Evolutionary conservation across 2,329 filamentous ascomycete species (phyloP).

Genomic region (Pyrenochaeta sp.): DNA sequence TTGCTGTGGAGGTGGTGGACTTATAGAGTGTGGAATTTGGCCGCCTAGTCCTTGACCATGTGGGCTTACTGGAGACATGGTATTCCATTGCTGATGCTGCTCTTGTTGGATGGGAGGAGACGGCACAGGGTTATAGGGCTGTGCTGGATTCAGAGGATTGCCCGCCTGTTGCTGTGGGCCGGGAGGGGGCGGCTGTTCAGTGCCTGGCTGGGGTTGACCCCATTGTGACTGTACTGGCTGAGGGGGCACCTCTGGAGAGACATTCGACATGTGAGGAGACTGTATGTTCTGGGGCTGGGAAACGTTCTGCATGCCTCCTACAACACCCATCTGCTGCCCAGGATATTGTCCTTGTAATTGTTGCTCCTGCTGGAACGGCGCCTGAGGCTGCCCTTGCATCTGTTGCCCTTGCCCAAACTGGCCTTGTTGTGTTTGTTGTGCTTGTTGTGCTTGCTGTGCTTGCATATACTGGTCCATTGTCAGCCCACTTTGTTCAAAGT

Average conservation of each 20-base stretch:
- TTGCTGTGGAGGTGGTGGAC: conserved; percentile 27
- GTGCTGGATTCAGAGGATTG: conserved; percentile 14
- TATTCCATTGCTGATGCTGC: conserved; percentile 35
- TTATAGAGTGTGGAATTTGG: conserved; percentile 19
- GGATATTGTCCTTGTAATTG: conserved; percentile 15
- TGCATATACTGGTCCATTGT: conserved; percentile 11
- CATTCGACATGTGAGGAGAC: conserved; percentile 15
- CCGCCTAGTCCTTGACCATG: conserved; percentile 19
- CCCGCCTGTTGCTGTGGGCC: conserved; percentile 14
- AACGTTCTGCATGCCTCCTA: conserved; percentile 20
- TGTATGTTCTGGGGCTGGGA: conserved; percentile 12
- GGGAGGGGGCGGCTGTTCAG: conserved; percentile 2
- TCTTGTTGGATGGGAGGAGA: conserved; percentile 17
- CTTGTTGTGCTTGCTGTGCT: conserved; percentile 20
- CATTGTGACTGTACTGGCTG: conserved; percentile 20
- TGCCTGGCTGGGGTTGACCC: conserved; percentile 2
- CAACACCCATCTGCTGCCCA: conserved; percentile 39
- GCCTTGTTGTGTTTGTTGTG: conserved; percentile 20
- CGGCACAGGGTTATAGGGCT: conserved; percentile 20
- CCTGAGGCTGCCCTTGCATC: conserved; percentile 7
- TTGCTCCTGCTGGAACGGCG: conserved; percentile 13
- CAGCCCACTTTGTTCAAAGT: conserved; percentile 19
- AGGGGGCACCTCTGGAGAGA: conserved; percentile 16
- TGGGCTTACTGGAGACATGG: conserved; percentile 22
- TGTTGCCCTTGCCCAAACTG: conserved; percentile 19